Evolutionary conservation across 225 moss, liverwort and hornwort species (phyloP).

Genomic region (Pseudoscleropodium purum): DNA sequence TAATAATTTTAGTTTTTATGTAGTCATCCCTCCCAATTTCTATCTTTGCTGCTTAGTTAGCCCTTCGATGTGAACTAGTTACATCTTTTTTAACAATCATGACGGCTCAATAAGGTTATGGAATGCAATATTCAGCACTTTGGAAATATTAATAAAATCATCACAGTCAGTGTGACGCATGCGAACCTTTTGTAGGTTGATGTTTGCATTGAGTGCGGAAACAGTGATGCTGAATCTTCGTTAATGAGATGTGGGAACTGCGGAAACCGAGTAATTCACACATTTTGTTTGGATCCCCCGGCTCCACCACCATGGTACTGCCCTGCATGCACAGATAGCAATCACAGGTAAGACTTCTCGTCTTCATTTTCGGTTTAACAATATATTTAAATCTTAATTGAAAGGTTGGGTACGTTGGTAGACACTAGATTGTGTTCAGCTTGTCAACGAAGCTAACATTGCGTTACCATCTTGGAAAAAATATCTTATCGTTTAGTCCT

Average conservation of each 20-base stretch:
- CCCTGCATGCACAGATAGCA: slow-evolving; percentile 46
- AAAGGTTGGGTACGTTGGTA: neutral
- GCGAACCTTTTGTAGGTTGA: slow-evolving; percentile 38
- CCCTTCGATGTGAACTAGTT: neutral
- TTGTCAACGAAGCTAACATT: neutral
- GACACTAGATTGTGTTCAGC: neutral
- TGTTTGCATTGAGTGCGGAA: slow-evolving; percentile 74
- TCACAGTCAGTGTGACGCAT: neutral
- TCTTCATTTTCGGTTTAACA: neutral
- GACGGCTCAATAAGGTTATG: neutral
- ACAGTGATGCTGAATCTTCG: slow-evolving; percentile 53
- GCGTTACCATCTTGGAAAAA: neutral
- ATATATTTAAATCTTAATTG: neutral
- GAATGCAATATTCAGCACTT: neutral
- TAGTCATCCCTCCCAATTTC: neutral
- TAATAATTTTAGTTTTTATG: neutral
- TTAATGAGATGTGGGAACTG: slow-evolving; percentile 63
- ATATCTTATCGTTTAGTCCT: neutral
- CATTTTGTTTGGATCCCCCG: slow-evolving; percentile 94
- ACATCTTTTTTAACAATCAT: neutral
- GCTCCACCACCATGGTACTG: slow-evolving; percentile 73
- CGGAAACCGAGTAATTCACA: slow-evolving; percentile 69
- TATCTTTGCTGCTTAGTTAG: neutral
- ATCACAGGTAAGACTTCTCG: slow-evolving; percentile 38
- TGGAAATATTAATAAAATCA: neutral